Evolutionary conservation across 345 rosid genomes (phyloP), one percentile per base, ranked within the genome.

Genomic region (Balakata baccata): DNA sequence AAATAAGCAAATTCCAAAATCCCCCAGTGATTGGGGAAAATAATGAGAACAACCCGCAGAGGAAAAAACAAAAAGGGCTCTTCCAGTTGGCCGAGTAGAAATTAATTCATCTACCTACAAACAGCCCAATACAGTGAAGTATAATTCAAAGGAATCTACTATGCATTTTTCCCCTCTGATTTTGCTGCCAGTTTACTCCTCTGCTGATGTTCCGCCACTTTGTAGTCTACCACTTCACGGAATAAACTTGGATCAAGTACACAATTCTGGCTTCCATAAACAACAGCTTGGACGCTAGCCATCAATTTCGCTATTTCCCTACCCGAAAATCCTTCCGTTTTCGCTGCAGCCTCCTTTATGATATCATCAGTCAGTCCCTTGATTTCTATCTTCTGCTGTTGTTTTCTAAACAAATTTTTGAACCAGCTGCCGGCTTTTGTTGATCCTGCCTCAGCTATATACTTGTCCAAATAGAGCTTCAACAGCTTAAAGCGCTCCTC

Each of bases 281-380:
- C 97, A 51, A 96, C 94, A 64, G 98, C 98, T 77, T 95, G 99
- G 54, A 95, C 90, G 14, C 97, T 74, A 2, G 98, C 98, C 98
- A 95, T 90, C 77, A 95, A 70, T 77, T 95, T 92, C 1, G 97
- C 98, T 9, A 92, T 91, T 78, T 95, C 94, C 71, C 99, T 87
- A 54, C 98, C 97, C 2, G 96, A 92, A 81, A 92, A 95, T 68
- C 98, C 97, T 60, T 87, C 87, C 0, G 89, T 92, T 85, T 88
- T 95, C 3, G 87, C 87, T 2, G 97, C 97, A 4, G 97, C 97
- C 83, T 95, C 97, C 78, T 78, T 89, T 17, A 92, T 47, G 64
- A 92, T 79, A 69, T 91, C 96, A 80, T 91, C 94, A 0, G 87
- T 88, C 76, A 91, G 11, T 68, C 96, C 97, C 80, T 82, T 90